Conservation (phyloP, 306 rosid species). For the Castanea sativa region DNA sequence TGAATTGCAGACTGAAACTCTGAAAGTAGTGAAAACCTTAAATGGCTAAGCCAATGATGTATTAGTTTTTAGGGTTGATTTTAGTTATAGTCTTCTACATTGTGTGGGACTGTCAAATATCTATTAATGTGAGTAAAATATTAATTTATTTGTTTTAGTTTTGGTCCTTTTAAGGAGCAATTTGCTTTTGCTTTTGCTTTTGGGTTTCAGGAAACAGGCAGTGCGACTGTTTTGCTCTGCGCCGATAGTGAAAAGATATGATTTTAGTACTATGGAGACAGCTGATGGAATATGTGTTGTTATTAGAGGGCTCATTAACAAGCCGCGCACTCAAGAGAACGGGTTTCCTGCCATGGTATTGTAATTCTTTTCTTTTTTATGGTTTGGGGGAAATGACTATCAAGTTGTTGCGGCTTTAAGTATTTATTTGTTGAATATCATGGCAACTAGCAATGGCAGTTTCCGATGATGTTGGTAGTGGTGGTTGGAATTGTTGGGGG, state of each 20-base stretch:
- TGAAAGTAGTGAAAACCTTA: not conserved
- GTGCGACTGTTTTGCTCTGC: conserved; percentile 60
- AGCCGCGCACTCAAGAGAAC: conserved; percentile 42
- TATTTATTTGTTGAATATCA: not conserved
- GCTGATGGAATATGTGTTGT: conserved; percentile 51
- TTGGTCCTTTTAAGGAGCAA: not conserved
- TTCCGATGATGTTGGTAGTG: too few relatives aligned
- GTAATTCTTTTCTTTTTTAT: not conserved
- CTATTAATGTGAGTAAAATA: too few relatives aligned
- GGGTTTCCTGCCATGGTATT: conserved; percentile 64
- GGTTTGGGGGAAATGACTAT: not conserved
- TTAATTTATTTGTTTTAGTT: not conserved
- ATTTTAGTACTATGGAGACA: conserved; percentile 57
- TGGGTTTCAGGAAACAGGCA: conserved; percentile 42
- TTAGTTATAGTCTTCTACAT: not conserved
- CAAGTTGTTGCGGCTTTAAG: not conserved
- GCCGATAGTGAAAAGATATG: conserved; percentile 49
- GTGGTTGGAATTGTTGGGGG: too few relatives aligned
- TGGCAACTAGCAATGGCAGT: too few relatives aligned
- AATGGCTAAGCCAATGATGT: not conserved
- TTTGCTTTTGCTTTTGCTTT: not conserved
- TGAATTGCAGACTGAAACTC: not conserved
- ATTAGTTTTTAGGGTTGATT: not conserved
- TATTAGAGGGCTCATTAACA: conserved; percentile 51
- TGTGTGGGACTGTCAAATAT: not conserved